phyloP scores from a whole-genome alignment of 2,329 filamentous ascomycete genomes.

The Diaporthe helianthi region DNA sequence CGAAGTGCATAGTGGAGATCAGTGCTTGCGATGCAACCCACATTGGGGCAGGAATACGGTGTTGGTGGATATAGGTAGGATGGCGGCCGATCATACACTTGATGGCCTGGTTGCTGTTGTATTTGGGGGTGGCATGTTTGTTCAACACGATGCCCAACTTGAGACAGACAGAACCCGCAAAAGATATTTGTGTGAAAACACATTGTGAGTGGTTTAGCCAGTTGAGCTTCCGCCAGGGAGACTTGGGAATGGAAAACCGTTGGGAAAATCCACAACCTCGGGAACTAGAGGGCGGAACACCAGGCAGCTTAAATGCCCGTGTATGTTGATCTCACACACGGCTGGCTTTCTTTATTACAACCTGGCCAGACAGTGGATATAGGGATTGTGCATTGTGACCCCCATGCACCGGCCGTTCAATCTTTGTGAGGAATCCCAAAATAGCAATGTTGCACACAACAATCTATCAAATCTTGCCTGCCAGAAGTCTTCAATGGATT shows the following conservation, averaged over 20 bases:
- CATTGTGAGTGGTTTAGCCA: not conserved
- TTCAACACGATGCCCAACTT: not conserved
- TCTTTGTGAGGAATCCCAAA: not conserved
- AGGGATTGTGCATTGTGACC: not conserved
- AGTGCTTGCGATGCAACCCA: not conserved
- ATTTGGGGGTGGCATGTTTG: not conserved
- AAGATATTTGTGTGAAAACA: not conserved
- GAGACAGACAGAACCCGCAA: not conserved
- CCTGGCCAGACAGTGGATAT: not conserved
- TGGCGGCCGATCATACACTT: not conserved
- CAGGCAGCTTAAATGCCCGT: not conserved
- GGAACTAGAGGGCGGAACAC: not conserved
- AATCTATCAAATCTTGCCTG: not conserved
- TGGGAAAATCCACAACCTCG: no score
- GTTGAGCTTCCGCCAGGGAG: conserved; percentile 5
- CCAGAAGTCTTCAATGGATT: not conserved
- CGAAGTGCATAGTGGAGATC: not conserved
- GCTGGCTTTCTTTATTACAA: not conserved
- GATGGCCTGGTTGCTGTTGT: not conserved
- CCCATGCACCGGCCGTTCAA: not conserved
- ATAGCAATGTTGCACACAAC: not conserved
- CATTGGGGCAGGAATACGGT: not conserved
- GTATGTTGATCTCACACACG: not conserved
- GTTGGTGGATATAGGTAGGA: not conserved
- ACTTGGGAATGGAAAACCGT: not conserved